phyloP scores from a whole-genome alignment of 805 yeast genomes.

The Monosporozyma aquatica region DNA sequence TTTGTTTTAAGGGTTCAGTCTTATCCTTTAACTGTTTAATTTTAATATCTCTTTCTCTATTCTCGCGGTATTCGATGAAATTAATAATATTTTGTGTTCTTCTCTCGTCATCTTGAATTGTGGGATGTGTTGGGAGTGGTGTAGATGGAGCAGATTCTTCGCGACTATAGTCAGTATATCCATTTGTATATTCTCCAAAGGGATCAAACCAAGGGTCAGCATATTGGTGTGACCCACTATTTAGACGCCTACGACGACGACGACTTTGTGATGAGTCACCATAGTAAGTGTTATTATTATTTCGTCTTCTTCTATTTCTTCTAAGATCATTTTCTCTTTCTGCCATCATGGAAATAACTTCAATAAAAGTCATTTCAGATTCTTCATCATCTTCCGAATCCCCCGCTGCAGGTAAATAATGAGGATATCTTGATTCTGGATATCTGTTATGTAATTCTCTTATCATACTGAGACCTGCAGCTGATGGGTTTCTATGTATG shows the following conservation, averaged over 20 bases:
- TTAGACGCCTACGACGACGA: neutral
- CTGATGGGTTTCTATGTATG: neutral
- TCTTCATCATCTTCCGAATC: too few species aligned
- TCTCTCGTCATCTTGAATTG: conserved; percentile 5
- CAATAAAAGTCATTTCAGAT: too few species aligned
- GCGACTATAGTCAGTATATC: neutral
- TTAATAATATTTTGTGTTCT: conserved; percentile 26
- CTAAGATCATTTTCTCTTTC: neutral
- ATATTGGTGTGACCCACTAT: neutral
- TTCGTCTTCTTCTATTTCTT: neutral
- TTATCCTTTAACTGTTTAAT: conserved; percentile 21
- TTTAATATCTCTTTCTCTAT: conserved; percentile 21
- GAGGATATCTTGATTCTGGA: too few species aligned
- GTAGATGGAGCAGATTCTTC: neutral
- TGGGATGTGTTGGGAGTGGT: neutral
- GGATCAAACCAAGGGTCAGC: too few species aligned
- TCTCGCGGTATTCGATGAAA: conserved; percentile 29
- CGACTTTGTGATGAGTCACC: neutral
- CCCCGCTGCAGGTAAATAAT: too few species aligned
- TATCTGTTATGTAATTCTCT: too few species aligned
- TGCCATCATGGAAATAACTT: too few species aligned
- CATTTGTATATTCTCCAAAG: neutral
- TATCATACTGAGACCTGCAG: neutral
- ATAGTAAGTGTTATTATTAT: neutral
- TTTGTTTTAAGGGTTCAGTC: conserved; percentile 22